Percentiles rank a stretch among this genome's conserved stretches.
Conservation (phyloP, 768 basidiomycete genomes). For the Russula compacta region DNA sequence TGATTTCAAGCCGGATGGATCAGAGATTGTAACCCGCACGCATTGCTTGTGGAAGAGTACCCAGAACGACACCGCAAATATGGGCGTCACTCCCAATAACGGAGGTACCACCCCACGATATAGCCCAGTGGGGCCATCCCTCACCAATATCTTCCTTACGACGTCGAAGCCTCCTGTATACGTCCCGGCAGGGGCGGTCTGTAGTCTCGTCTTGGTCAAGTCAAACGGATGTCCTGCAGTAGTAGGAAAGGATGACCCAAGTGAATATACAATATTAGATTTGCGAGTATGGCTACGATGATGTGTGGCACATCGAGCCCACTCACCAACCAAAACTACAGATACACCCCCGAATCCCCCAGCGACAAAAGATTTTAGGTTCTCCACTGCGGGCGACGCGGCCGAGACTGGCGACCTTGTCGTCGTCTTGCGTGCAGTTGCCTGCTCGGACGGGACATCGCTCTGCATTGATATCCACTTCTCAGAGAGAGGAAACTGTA, state of each 20-base stretch:
- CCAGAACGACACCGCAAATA: slow-evolving; percentile 98
- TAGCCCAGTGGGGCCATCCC: slow-evolving; percentile 80
- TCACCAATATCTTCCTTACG: slow-evolving; percentile 81
- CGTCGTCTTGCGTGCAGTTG: background rate
- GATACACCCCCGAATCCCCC: slow-evolving; percentile 88
- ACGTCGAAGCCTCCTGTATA: slow-evolving; percentile 94
- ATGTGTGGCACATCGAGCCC: background rate
- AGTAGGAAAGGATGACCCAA: background rate
- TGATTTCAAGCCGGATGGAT: slow-evolving; percentile 25
- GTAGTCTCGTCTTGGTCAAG: slow-evolving; percentile 90
- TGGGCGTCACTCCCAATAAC: slow-evolving; percentile 90
- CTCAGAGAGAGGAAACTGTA: background rate
- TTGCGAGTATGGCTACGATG: background rate
- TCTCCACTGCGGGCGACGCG: slow-evolving; percentile 28
- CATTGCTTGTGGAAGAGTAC: slow-evolving; percentile 33
- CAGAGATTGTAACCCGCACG: background rate
- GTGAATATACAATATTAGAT: background rate
- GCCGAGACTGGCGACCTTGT: slow-evolving; percentile 15
- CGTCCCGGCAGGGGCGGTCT: slow-evolving; percentile 80
- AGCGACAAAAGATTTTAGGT: slow-evolving; percentile 79
- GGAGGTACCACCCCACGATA: slow-evolving; percentile 94
- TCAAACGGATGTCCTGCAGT: slow-evolving; percentile 90
- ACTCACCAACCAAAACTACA: slow-evolving; percentile 84
- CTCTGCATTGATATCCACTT: slow-evolving; percentile 4
- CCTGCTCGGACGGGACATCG: slow-evolving; percentile 4